Evolutionary conservation across 768 basidiomycete species (phyloP), one percentile per base, ranked within the genome.

Genomic region (Termitomyces bulborhizus): DNA sequence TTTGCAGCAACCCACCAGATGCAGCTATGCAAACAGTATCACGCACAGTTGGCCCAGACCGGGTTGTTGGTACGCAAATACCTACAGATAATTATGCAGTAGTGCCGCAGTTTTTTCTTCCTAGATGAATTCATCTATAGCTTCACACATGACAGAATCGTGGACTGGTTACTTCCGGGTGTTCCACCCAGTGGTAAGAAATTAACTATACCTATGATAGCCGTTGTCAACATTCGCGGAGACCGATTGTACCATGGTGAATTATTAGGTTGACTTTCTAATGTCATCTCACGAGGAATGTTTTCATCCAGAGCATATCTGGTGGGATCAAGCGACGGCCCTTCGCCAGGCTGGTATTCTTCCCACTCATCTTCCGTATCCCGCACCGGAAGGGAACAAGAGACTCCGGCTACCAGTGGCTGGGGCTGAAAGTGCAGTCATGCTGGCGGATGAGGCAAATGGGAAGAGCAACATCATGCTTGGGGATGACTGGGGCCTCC

Each of bases 81-180:
- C 5, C n/a, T 32, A n/a, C 12, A 27, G 8, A 27, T 29, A 12
- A 41, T 21, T 11, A 3, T 8, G 29, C 1, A 29, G 27, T 41
- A 13, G 13, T 41, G 26, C 34, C 21, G 34, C 12, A 12, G 32
- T 3, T 24, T n/a, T 26, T 27, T 4, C 41, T 13, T 12, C n/a
- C 15, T 50, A 80, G 79, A 81, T 54, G 81, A 82, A 65, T 80
- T 82, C 55, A 70, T 82, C 13, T 75, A 73, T 40, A 69, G 71
- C 54, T 62, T 73, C 11, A 80, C 78, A 3, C 78, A 80, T 50
- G 73, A 76, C 59, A 69, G 66, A 18, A 63, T 62, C 34, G 66
- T 79, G 41, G 76, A 78, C 58, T 79, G 76, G 74, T 66, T 80
- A 13, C 72, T 82, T 18, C 81, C 82, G 4, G 76, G 78, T 1